These are phyloP conservation scores for Puccinia brachypodii DNA, from an alignment of 1,284 basidiomycete species.

Conservation along the genomic window DNA sequence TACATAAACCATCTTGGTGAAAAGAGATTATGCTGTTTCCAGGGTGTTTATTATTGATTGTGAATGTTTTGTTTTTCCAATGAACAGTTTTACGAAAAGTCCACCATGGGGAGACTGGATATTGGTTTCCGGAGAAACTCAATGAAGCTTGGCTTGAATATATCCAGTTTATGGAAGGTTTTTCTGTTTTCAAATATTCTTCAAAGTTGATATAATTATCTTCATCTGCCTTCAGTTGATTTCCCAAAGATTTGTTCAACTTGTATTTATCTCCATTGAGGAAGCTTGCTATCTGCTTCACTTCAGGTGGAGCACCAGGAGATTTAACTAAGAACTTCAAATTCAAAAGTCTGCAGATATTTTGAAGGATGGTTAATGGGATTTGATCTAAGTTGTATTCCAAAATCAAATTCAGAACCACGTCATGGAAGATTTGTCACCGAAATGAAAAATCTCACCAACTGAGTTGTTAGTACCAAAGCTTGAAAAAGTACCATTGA, in stretches of 20 bases:
- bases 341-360: neutral
- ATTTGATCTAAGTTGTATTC: neutral
- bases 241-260: neutral
- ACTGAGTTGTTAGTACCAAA: too few relatives aligned
- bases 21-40: neutral
- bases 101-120: neutral
- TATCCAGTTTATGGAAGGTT: neutral
- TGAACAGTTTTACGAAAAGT: conserved; percentile 8
- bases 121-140: neutral
- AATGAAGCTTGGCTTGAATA: neutral
- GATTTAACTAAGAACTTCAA: neutral
- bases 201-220: neutral
- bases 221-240: neutral
- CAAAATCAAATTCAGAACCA: neutral
- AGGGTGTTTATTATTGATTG: neutral
- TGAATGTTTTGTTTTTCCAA: conserved; percentile 18
- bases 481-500: too few relatives aligned
- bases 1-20: neutral
- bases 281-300: neutral
- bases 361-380: neutral
- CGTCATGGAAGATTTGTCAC: neutral
- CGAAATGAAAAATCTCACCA: neutral
- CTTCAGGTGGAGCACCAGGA: neutral
- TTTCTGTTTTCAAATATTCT: neutral
- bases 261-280: neutral